phyloP scores from a whole-genome alignment of 345 rosid species.

The Triadica sebifera region DNA sequence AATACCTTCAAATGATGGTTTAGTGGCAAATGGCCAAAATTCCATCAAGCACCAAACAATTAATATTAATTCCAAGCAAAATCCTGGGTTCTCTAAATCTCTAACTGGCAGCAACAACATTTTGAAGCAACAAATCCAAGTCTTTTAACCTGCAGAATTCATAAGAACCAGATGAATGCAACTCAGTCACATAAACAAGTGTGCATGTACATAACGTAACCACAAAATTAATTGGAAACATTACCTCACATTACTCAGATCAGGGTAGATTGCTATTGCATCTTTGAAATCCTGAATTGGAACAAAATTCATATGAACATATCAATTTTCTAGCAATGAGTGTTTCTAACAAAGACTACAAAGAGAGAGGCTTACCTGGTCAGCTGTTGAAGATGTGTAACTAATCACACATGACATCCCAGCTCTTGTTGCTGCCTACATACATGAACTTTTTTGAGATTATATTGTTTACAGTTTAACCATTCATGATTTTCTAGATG shows the following conservation, averaged over 20 bases:
- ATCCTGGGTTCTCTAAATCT: background rate
- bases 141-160: constrained; percentile 47
- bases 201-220: too few relatives aligned
- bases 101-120: constrained; percentile 40
- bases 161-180: constrained; percentile 5
- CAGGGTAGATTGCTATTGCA: constrained; percentile 73
- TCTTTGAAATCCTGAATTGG: constrained; percentile 71
- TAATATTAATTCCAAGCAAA: background rate
- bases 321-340: constrained; percentile 1
- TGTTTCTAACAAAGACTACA: background rate
- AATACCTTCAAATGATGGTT: background rate
- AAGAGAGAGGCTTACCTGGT: constrained; percentile 53
- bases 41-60: background rate
- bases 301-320: background rate
- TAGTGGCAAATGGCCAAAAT: background rate
- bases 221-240: background rate
- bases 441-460: constrained; percentile 5
- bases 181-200: background rate
- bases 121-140: constrained; percentile 54
- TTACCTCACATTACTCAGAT: constrained; percentile 70
- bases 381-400: constrained; percentile 83
- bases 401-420: constrained; percentile 88
- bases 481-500: background rate
- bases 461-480: constrained; percentile 6
- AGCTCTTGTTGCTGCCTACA: constrained; percentile 82